These are phyloP conservation scores for Chaetomium fimeti DNA, from an alignment of 495 filamentous ascomycete genomes.

Conservation along the genomic window DNA sequence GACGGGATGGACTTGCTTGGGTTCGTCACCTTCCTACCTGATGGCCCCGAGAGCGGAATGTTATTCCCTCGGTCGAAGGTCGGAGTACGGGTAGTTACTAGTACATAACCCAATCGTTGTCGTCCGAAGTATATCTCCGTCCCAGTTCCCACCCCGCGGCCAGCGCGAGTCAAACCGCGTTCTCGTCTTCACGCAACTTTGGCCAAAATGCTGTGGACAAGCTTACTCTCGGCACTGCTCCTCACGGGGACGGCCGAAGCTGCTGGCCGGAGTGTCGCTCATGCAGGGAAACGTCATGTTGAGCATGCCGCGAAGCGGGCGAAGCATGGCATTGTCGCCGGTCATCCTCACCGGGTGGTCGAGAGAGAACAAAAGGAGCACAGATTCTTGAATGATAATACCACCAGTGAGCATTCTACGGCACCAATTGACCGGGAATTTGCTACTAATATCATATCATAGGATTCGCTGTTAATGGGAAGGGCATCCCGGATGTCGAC, in stretches of 20 bases:
- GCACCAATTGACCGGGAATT: not conserved
- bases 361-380: conserved; percentile 13
- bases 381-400: conserved; percentile 41
- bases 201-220: conserved; percentile 32
- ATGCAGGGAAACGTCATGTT: conserved; percentile 38
- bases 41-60: not conserved
- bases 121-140: not conserved
- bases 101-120: not conserved
- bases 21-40: not conserved
- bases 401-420: conserved; percentile 31
- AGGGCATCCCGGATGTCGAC: conserved; percentile 65
- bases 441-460: not conserved
- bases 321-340: not conserved
- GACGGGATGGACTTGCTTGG: not conserved
- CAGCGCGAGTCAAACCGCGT: not conserved
- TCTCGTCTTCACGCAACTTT: not conserved
- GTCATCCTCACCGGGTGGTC: not conserved
- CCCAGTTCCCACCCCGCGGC: not conserved
- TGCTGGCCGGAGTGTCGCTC: conserved; percentile 37
- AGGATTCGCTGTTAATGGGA: conserved; percentile 68
- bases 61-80: not conserved
- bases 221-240: conserved; percentile 31
- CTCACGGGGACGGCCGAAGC: conserved; percentile 30
- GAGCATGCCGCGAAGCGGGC: conserved; percentile 31
- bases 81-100: not conserved